These are phyloP conservation scores for Aspergillus sp. DNA, from an alignment of 2,329 filamentous ascomycete species.

Conservation along the genomic window DNA sequence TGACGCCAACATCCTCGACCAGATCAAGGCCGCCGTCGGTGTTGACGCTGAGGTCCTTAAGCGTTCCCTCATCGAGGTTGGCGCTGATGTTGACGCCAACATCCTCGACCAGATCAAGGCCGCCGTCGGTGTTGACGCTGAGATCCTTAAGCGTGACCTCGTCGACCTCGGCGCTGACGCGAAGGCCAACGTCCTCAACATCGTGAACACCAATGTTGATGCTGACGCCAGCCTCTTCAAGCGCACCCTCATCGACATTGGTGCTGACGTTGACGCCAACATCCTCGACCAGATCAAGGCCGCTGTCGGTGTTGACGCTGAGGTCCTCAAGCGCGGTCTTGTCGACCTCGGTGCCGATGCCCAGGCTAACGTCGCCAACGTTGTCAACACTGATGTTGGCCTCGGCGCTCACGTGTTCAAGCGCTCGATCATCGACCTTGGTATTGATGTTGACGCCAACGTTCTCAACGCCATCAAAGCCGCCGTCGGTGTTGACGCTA, in stretches of 20 bases:
- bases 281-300: neutral
- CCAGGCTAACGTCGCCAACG: neutral
- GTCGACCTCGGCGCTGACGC: too few species aligned
- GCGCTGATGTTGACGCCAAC: too few species aligned
- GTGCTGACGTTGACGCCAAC: neutral
- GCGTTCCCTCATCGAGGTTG: too few species aligned
- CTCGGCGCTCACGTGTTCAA: neutral
- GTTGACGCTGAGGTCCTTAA: neutral
- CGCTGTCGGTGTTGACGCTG: neutral
- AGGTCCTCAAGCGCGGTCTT: neutral
- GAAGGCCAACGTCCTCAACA: too few species aligned
- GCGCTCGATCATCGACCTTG: neutral
- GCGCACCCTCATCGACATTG: too few species aligned
- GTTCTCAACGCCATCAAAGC: neutral
- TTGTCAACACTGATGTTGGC: neutral
- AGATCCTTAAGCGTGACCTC: too few species aligned
- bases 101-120: too few species aligned
- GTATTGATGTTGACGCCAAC: neutral
- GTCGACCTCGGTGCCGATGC: neutral
- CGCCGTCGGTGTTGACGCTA: neutral
- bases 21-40: neutral
- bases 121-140: too few species aligned
- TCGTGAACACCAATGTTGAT: too few species aligned
- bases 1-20: neutral
- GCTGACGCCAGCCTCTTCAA: too few species aligned